Evolutionary conservation across 169 alveolate genomes (phyloP).

Genomic region (Eimeria mitis): DNA sequence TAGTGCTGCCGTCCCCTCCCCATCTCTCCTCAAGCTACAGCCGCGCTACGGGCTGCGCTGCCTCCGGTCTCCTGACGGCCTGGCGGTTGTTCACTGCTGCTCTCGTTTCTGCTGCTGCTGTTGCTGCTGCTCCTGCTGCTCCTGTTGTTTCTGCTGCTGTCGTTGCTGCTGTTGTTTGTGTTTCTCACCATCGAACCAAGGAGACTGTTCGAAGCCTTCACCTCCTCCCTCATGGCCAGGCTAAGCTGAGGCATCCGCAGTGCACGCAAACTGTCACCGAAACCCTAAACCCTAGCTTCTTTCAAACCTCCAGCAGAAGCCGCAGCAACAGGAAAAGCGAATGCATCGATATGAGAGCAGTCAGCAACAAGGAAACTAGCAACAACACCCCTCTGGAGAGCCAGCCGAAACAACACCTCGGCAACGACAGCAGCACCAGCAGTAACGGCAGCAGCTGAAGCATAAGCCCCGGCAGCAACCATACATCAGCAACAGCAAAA

Average conservation of each 20-base stretch:
- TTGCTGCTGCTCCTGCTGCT: conserved; percentile 11
- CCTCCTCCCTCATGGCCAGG: conserved; percentile 81
- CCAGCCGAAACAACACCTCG: not conserved
- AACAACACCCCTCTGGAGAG: no score
- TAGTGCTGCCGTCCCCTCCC: not conserved
- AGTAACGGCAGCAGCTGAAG: not conserved
- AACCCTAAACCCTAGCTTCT: not conserved
- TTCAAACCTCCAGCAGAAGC: not conserved
- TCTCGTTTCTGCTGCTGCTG: conserved; percentile 2
- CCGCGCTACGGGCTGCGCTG: not conserved
- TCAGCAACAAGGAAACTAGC: no score
- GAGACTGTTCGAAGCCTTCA: conserved; percentile 72
- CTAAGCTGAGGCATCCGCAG: conserved; percentile 62
- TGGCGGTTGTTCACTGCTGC: not conserved
- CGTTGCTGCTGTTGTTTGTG: conserved; percentile 12
- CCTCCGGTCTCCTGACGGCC: not conserved
- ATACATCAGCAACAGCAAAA: not conserved
- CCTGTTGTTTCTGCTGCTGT: conserved; percentile 19
- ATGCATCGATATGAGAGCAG: no score
- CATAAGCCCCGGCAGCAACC: not conserved
- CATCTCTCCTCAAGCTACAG: not conserved
- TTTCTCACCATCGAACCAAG: conserved; percentile 74
- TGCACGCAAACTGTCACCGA: not conserved
- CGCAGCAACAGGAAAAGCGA: not conserved
- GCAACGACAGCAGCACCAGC: not conserved